Evolutionary conservation across 176 grass and related monocot genomes (phyloP).

Genomic region (Eleusine indica): DNA sequence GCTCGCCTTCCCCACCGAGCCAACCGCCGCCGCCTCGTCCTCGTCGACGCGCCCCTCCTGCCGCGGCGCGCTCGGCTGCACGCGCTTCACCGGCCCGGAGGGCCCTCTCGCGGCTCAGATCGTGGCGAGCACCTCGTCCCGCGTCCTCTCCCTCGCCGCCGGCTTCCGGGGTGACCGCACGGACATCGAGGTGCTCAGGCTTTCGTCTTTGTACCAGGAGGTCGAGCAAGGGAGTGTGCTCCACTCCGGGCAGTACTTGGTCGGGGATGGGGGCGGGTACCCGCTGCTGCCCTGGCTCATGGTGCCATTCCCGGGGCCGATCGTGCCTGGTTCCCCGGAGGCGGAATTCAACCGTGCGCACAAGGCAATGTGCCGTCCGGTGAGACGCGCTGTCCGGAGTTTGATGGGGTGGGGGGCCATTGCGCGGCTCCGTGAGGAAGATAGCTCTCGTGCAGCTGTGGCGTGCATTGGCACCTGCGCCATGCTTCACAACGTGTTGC

Average conservation of each 20-base stretch:
- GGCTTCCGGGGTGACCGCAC: conserved; percentile 67
- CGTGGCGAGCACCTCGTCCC: conserved; percentile 62
- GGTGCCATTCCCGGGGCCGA: conserved; percentile 47
- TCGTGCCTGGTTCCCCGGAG: conserved; percentile 40
- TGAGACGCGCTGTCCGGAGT: conserved; percentile 51
- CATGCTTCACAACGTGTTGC: conserved; percentile 82
- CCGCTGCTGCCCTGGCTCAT: conserved; percentile 78
- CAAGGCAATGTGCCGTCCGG: conserved; percentile 54
- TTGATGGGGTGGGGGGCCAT: conserved; percentile 77
- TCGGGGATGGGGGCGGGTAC: conserved; percentile 48
- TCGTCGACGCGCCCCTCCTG: conserved; percentile 46
- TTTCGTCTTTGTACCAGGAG: conserved; percentile 62
- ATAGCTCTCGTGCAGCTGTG: conserved; percentile 47
- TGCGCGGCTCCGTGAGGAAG: conserved; percentile 54
- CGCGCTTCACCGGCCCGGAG: conserved; percentile 45
- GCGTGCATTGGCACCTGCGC: conserved; percentile 78
- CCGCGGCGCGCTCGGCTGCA: conserved; percentile 70
- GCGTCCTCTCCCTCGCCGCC: conserved; percentile 58
- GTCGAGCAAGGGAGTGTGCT: conserved; percentile 57
- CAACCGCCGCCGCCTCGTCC: neutral
- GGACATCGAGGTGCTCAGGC: conserved; percentile 59
- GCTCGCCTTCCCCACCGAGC: conserved; percentile 66
- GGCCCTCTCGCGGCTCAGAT: conserved; percentile 58
- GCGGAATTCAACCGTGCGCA: conserved; percentile 59
- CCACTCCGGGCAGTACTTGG: conserved; percentile 56